These are phyloP conservation scores for Arctium minus DNA, from an alignment of 129 eudicot genomes.

Conservation along the genomic window DNA sequence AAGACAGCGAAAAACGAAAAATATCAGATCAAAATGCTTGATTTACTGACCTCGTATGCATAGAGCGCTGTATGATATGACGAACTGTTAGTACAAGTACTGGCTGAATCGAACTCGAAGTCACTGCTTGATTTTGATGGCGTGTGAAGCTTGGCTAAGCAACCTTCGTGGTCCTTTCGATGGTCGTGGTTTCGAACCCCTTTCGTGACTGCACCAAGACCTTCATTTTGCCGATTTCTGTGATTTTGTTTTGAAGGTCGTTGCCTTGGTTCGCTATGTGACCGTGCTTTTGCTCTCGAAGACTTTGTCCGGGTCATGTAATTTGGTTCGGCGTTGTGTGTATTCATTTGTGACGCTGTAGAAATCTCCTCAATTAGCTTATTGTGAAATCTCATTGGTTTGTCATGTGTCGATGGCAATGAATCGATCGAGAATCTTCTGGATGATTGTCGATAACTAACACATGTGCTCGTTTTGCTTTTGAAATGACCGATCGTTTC, in stretches of 20 bases:
- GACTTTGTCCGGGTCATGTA: conserved; percentile 72
- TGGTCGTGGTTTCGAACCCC: conserved; percentile 5
- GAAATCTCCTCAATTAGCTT: conserved; percentile 26
- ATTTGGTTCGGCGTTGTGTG: conserved; percentile 31
- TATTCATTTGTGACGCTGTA: conserved; percentile 16
- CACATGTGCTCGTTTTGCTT: conserved; percentile 23
- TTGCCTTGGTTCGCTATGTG: conserved; percentile 64
- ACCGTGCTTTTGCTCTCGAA: conserved; percentile 64
- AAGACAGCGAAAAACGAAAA: not conserved
- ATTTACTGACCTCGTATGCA: conserved; percentile 28
- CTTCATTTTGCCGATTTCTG: conserved; percentile 36
- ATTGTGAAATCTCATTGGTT: conserved; percentile 16
- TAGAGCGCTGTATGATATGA: conserved; percentile 26
- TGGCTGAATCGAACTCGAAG: conserved; percentile 22
- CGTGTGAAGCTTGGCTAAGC: conserved; percentile 35
- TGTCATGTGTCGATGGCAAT: conserved; percentile 20
- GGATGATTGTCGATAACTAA: conserved; percentile 23
- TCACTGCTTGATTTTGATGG: conserved; percentile 34
- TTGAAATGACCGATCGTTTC: conserved; percentile 16
- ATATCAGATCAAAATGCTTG: not conserved
- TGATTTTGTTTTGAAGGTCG: conserved; percentile 46
- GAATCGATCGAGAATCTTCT: conserved; percentile 28
- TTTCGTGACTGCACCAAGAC: conserved; percentile 16
- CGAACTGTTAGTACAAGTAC: conserved; percentile 23
- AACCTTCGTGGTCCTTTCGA: conserved; percentile 31